Base-by-base conservation (phyloP, 2,329 filamentous ascomycete species). In the Colletotrichum chlorophyti region DNA sequence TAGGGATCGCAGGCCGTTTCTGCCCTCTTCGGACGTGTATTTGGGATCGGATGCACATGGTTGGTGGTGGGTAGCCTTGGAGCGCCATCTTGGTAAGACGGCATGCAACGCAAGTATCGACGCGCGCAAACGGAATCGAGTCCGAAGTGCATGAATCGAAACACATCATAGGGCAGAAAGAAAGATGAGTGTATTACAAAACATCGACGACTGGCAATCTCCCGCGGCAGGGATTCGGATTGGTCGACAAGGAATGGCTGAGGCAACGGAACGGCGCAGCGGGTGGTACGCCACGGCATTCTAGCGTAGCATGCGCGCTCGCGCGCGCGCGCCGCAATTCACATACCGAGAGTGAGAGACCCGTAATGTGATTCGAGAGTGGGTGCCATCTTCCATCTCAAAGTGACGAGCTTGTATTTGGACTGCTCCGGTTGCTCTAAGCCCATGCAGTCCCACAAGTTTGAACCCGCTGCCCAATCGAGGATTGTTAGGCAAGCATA, bases 201-300 rank as follows among this genome's bases (percentile, higher is more conserved):
- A 29, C 8, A n/a, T 19, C n/a, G 23, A 26, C 26, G 23, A 23
- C n/a, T 4, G 5, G 21, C n/a, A 6, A 29, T 26, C 21, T 42
- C 35, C n/a, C 29, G 43, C 53, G 34, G 41, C 42, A 54, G 35
- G 49, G 49, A 29, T 43, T 17, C 49, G 41, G n/a, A 58, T 23
- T 42, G 35, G 49, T 29, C 49, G 45, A 53, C 49, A 53, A 53
- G 49, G 49, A 27, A 53, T n/a, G 43, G 52, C 31, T 31, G 37
- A 48, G 51, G 43, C 55, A 59, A 49, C 42, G 42, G 23, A 49
- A 59, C 54, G 35, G 41, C 49, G 43, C 41, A 21, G 51, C 41
- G 51, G 51, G 43, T 49, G 51, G n/a, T n/a, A n/a, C n/a, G n/a
- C 31, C 31, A 59, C 43, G 19, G 43, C 43, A 55, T 29, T 59